phyloP scores from a whole-genome alignment of 495 filamentous ascomycete genomes.

The Cryomyces antarcticus region DNA sequence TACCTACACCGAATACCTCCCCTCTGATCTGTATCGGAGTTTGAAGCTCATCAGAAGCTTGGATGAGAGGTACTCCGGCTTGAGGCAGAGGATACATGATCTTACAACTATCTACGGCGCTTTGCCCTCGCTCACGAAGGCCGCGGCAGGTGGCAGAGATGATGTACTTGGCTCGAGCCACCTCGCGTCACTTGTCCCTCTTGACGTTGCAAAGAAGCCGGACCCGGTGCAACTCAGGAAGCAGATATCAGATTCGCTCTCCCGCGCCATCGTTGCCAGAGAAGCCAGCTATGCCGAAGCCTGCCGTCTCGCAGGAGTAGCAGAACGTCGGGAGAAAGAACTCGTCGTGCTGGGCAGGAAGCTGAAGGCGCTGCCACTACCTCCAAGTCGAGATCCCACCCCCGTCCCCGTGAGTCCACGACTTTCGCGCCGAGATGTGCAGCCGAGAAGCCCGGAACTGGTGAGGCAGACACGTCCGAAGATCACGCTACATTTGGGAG shows the following conservation, averaged over 20 bases:
- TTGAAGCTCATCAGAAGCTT: constrained; percentile 73
- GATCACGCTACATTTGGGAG: constrained; percentile 25
- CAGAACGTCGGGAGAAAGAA: constrained; percentile 60
- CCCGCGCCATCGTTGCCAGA: constrained; percentile 53
- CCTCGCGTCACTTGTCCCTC: constrained; percentile 17
- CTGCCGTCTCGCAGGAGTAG: constrained; percentile 52
- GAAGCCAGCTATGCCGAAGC: constrained; percentile 69
- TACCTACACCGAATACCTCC: constrained; percentile 88
- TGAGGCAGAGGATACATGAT: constrained; percentile 46
- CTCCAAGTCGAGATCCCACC: constrained; percentile 46
- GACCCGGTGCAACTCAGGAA: constrained; percentile 42
- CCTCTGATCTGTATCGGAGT: constrained; percentile 77
- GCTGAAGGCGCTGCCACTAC: constrained; percentile 55
- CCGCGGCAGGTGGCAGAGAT: not conserved
- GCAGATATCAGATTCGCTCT: constrained; percentile 53
- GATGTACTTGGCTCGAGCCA: not conserved
- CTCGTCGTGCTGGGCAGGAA: constrained; percentile 61
- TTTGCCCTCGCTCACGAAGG: constrained; percentile 27
- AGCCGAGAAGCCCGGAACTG: constrained; percentile 20
- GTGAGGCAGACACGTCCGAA: constrained; percentile 18
- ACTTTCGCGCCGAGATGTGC: constrained; percentile 11
- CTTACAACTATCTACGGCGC: constrained; percentile 54
- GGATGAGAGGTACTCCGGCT: constrained; percentile 46
- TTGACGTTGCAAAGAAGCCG: constrained; percentile 24
- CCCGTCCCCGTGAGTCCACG: constrained; percentile 27